These are phyloP conservation scores for Solanum infundibuliforme DNA, from an alignment of 257 asterid genomes.

Conservation along the genomic window DNA sequence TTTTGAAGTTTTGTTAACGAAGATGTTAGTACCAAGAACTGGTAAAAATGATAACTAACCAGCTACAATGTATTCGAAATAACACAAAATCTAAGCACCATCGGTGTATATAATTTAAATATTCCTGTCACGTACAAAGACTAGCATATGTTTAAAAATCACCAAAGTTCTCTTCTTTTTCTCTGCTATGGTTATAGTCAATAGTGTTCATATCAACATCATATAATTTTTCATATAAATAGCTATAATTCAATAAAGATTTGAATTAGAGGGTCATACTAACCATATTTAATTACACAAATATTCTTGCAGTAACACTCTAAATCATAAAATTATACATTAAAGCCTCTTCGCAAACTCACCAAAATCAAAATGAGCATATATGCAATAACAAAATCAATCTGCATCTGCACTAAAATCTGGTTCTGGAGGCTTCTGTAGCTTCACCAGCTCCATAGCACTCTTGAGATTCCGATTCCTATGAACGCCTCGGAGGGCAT, in stretches of 20 bases:
- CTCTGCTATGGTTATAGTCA: not conserved
- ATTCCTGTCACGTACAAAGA: not conserved
- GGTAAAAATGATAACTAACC: not conserved
- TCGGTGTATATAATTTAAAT: not conserved
- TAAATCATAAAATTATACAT: conserved; percentile 17
- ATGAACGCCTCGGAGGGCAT: conserved; percentile 81
- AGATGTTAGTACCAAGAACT: not conserved
- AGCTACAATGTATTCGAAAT: not conserved
- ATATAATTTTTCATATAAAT: not conserved
- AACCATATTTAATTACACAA: conserved; percentile 9
- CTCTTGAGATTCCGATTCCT: conserved; percentile 81
- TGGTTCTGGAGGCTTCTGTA: conserved; percentile 90
- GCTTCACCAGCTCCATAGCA: conserved; percentile 68
- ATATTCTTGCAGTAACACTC: not conserved
- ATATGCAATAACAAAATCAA: conserved; percentile 6
- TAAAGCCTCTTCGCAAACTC: conserved; percentile 7
- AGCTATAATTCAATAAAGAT: not conserved
- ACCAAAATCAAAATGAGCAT: not conserved
- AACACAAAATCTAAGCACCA: not conserved
- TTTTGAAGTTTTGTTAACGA: not conserved
- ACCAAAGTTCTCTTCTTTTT: not conserved
- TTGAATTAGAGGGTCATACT: not conserved
- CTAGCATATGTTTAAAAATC: not conserved
- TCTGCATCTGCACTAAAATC: conserved; percentile 90
- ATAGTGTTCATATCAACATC: not conserved